Evolutionary conservation across 352 stramenopile species (phyloP).

Genomic region (Phytophthora pinifolia): DNA sequence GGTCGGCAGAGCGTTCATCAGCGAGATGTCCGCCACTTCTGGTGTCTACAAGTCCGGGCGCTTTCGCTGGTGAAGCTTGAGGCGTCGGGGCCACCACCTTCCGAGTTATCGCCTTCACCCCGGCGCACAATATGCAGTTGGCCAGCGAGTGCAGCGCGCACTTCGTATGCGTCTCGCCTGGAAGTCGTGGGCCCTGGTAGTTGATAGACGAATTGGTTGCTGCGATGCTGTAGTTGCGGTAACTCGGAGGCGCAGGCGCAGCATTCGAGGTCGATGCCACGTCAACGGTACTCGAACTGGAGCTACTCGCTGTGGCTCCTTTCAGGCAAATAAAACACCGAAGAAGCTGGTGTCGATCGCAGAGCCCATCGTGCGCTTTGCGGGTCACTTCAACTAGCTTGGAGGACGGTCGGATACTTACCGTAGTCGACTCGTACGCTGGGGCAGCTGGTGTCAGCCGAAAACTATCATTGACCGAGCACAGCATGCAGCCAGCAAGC

Average conservation of each 20-base stretch:
- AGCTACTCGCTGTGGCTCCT: neutral
- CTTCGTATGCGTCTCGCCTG: constrained; percentile 23
- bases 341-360: constrained; percentile 50
- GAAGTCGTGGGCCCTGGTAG: neutral
- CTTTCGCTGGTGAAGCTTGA: constrained; percentile 20
- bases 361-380: constrained; percentile 26
- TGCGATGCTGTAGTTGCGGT: constrained; percentile 3
- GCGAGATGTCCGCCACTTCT: constrained; percentile 1
- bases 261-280: neutral
- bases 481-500: constrained; percentile 66
- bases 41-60: neutral
- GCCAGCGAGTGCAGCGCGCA: constrained; percentile 56
- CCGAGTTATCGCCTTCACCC: constrained; percentile 31
- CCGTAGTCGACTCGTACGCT: neutral
- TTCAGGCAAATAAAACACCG: constrained; percentile 72
- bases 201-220: neutral
- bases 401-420: neutral
- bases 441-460: constrained; percentile 2
- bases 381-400: constrained; percentile 4
- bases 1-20: constrained; percentile 15
- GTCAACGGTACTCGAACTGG: neutral
- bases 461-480: constrained; percentile 30
- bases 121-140: constrained; percentile 75
- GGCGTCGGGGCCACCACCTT: constrained; percentile 14
- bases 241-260: neutral